phyloP scores from a whole-genome alignment of 768 basidiomycete genomes.

The Zangia roseola region DNA sequence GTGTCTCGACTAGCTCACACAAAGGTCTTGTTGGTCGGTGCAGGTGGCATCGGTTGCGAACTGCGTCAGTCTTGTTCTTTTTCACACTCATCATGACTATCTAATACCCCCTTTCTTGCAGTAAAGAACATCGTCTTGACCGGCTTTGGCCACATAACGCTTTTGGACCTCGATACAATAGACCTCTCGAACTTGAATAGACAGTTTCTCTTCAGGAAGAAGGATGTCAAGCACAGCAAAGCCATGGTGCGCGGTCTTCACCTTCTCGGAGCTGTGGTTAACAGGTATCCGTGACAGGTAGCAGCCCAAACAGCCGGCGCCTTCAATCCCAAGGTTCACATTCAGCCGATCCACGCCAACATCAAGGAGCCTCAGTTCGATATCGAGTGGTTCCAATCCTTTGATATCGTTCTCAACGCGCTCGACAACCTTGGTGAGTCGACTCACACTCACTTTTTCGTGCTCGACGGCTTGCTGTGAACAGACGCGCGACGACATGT shows the following conservation, averaged over 20 bases:
- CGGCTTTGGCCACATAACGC: conserved; percentile 89
- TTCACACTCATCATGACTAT: neutral
- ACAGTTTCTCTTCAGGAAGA: conserved; percentile 95
- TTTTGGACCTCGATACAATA: conserved; percentile 96
- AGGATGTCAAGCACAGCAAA: conserved; percentile 96
- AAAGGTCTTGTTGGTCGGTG: conserved; percentile 86
- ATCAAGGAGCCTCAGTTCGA: conserved; percentile 93
- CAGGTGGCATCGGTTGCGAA: conserved; percentile 97
- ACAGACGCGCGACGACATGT: conserved; percentile 94
- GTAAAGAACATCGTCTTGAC: conserved; percentile 95
- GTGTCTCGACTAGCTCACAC: conserved; percentile 58
- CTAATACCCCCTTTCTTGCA: conserved; percentile 31
- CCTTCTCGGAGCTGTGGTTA: neutral
- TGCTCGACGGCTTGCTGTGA: neutral
- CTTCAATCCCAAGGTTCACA: conserved; percentile 86
- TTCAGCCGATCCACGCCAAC: conserved; percentile 89
- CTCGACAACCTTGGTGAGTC: conserved; percentile 88
- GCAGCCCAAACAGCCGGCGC: conserved; percentile 79
- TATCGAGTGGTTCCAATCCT: conserved; percentile 84
- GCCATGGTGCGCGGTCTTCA: conserved; percentile 61
- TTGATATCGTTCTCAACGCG: conserved; percentile 93
- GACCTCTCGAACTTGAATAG: conserved; percentile 97
- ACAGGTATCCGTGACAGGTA: conserved; percentile 44
- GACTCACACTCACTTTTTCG: neutral
- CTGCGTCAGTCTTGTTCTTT: conserved; percentile 54